Evolutionary conservation across 306 rosid species (phyloP), one percentile per base, ranked within the genome.

Genomic region (Medicago ruthenica): DNA sequence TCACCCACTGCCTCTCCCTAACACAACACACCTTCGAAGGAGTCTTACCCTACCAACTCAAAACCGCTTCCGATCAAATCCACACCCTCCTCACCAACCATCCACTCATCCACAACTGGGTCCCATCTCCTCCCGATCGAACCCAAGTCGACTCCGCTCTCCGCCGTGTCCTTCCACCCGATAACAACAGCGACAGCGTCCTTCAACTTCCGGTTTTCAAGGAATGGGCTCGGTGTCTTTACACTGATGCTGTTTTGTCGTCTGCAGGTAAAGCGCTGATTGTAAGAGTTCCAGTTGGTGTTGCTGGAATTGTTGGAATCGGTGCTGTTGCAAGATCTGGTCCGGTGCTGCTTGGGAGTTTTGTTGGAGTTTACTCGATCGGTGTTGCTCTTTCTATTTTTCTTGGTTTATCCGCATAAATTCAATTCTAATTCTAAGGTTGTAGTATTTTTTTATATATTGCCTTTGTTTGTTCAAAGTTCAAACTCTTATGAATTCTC

Each of bases 31-130:
- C 88, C 3, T 88, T 85, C 84, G 15, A 77, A 34, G 92, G 91
- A 42, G 93, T 91, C 44, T 84, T 88, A 48, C 96, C 91, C 10
- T 91, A 84, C 81, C 97, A 93, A 39, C 97, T 93, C 83, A 57
- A 72, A 82, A 62, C 87, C 5, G 98, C 97, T 34, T 79, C 97
- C 60, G 88, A 86, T 47, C 76, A 86, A 72, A 86, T 91, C 77
- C 86, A 91, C 91, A 48, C 18, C 9, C 37, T 71, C 36, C 89
- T 89, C 59, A 66, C 71, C 83, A 39, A 34, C 6, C 87, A 82
- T 58, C 79, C 90, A 1, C 89, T 90, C 66, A 34, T 93, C 87
- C 21, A 59, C 60, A 85, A 73, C 65, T 90, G 98, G 97, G 67
- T 93, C 73, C 83, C 89, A 0, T 14, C 88, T 5, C 88, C 96